Conservation (phyloP, 805 yeast species). For the Kazachstania psychrophila region DNA sequence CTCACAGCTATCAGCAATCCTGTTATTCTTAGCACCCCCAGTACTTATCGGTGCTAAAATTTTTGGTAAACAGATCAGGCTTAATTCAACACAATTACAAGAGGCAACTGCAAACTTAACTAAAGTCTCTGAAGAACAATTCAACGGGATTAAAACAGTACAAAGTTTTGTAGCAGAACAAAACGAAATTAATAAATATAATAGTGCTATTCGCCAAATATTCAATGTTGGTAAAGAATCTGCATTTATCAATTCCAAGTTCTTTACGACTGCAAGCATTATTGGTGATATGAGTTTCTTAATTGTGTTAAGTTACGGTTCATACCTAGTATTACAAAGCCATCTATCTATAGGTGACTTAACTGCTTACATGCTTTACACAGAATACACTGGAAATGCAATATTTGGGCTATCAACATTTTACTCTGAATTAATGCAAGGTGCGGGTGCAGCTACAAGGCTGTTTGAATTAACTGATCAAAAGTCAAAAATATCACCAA, state of each 20-base stretch:
- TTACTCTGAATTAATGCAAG: conserved; percentile 94
- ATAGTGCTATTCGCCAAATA: conserved; percentile 57
- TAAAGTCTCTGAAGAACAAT: conserved; percentile 85
- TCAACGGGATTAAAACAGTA: conserved; percentile 78
- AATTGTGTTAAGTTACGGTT: conserved; percentile 70
- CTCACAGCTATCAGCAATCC: conserved; percentile 67
- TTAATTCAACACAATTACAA: conserved; percentile 68
- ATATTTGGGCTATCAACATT: conserved; percentile 88
- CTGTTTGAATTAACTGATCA: conserved; percentile 79
- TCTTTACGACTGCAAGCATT: conserved; percentile 67
- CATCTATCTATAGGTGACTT: conserved; percentile 79
- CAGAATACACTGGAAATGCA: conserved; percentile 87
- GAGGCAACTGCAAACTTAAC: conserved; percentile 81
- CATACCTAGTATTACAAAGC: conserved; percentile 68
- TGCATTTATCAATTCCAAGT: conserved; percentile 70
- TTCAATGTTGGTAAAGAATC: conserved; percentile 66
- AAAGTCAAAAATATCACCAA: conserved; percentile 58
- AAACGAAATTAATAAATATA: conserved; percentile 68
- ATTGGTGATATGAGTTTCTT: conserved; percentile 78
- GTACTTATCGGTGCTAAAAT: conserved; percentile 65
- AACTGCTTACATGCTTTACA: conserved; percentile 89
- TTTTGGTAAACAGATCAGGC: conserved; percentile 75
- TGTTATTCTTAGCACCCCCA: conserved; percentile 75
- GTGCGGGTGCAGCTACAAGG: conserved; percentile 92
- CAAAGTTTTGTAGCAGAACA: conserved; percentile 88